Evolutionary conservation across 495 filamentous ascomycete species (phyloP).

Genomic region (Baudoinia panamericana): DNA sequence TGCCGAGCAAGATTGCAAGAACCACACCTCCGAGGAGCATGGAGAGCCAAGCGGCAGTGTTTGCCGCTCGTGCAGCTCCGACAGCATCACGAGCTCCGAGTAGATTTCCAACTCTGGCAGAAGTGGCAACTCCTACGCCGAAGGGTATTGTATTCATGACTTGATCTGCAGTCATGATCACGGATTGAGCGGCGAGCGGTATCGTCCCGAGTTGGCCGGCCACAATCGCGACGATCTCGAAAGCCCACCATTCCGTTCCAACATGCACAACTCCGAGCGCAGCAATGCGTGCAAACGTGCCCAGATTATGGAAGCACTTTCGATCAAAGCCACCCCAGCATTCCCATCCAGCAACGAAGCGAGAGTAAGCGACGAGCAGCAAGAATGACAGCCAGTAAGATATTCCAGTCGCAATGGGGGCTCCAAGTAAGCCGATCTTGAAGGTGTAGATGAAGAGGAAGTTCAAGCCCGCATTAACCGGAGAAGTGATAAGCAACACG

Average conservation of each 20-base stretch:
- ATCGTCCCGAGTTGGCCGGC: conserved; percentile 76
- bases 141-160: conserved; percentile 90
- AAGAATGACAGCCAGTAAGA: conserved; percentile 80
- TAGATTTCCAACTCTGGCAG: conserved; percentile 67
- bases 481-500: conserved; percentile 71
- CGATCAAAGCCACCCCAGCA: conserved; percentile 76
- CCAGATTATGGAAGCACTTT: conserved; percentile 46
- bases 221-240: conserved; percentile 61
- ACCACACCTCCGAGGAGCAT: conserved; percentile 55
- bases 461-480: conserved; percentile 63
- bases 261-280: conserved; percentile 74
- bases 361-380: conserved; percentile 61
- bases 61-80: conserved; percentile 61
- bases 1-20: conserved; percentile 57
- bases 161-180: conserved; percentile 91
- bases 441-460: conserved; percentile 68
- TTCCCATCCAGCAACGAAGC: conserved; percentile 56
- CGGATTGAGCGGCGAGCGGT: conserved; percentile 71
- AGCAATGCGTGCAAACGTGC: conserved; percentile 66
- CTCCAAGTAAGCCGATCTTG: conserved; percentile 59
- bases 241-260: conserved; percentile 41
- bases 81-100: conserved; percentile 56
- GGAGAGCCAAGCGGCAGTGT: conserved; percentile 64
- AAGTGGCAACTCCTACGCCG: conserved; percentile 74
- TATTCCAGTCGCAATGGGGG: conserved; percentile 70